Percentiles rank a stretch among this genome's conserved stretches.
Evolutionary conservation across 1,284 basidiomycete genomes (phyloP).

Genomic region (Sphagnurus paluster): DNA sequence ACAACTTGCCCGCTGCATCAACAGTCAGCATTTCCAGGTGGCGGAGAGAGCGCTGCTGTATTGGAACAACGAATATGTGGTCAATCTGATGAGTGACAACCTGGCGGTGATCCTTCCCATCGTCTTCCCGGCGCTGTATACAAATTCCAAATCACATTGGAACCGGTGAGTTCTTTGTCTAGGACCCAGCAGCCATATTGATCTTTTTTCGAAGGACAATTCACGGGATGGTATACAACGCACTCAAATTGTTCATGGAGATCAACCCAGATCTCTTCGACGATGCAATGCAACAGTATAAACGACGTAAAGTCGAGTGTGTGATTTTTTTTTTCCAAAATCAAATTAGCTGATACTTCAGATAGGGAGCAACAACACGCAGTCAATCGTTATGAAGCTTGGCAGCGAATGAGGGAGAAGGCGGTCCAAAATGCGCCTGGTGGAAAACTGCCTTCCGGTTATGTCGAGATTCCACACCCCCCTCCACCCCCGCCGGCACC

Average conservation of each 20-base stretch:
- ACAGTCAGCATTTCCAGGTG: slow-evolving; percentile 99
- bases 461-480: slow-evolving; percentile 62
- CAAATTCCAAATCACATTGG: slow-evolving; percentile 98
- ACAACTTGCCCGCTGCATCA: slow-evolving; percentile 96
- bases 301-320: slow-evolving; percentile 82
- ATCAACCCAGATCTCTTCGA: slow-evolving; percentile 97
- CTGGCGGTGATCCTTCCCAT: slow-evolving; percentile 89
- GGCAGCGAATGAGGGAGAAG: slow-evolving; percentile 77
- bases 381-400: slow-evolving; percentile 78
- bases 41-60: slow-evolving; percentile 93
- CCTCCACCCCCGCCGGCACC: slow-evolving; percentile 78
- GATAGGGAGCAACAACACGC: slow-evolving; percentile 82
- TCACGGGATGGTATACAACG: slow-evolving; percentile 99
- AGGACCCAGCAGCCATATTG: slow-evolving; percentile 10
- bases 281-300: slow-evolving; percentile 92
- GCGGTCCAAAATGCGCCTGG: slow-evolving; percentile 72
- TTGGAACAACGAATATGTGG: slow-evolving; percentile 99
- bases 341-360: slow-evolving; percentile 5
- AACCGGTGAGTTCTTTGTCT: slow-evolving; percentile 73
- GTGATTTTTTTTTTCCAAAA: slow-evolving; percentile 29
- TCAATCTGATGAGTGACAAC: slow-evolving; percentile 99
- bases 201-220: slow-evolving; percentile 73
- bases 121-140: slow-evolving; percentile 97
- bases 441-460: slow-evolving; percentile 65
- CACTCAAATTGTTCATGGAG: slow-evolving; percentile 98